These are phyloP conservation scores for Avena eriantha DNA, from an alignment of 176 grass and related monocot species.

Conservation along the genomic window DNA sequence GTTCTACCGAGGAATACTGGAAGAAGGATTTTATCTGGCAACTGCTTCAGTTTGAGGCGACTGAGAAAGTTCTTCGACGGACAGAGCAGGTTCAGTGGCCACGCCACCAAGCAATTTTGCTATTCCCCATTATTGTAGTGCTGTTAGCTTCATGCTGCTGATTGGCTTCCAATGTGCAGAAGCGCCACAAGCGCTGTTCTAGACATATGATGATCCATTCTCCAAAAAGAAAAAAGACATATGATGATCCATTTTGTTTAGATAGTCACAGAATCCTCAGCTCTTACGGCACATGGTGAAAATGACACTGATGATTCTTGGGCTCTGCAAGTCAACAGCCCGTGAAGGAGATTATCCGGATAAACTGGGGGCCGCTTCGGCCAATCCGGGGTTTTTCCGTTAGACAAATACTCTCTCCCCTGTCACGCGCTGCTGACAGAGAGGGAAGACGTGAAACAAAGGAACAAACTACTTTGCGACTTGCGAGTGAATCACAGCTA, in stretches of 20 bases:
- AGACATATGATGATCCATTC: not conserved
- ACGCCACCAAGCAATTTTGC: not conserved
- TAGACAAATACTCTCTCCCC: not conserved
- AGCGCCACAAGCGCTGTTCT: not conserved
- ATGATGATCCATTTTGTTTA: not conserved
- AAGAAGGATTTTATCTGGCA: not conserved
- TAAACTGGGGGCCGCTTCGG: conserved; percentile 19
- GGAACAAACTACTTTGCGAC: not conserved
- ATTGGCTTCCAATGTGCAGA: not conserved
- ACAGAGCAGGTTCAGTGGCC: conserved; percentile 33
- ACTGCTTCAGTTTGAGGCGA: not conserved
- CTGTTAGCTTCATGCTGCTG: not conserved
- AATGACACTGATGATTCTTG: conserved; percentile 4
- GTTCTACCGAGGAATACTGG: not conserved
- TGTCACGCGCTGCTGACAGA: not conserved
- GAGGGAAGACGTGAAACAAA: conserved; percentile 9
- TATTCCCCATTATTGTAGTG: not conserved
- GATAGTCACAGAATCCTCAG: not conserved
- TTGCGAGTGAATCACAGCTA: not conserved
- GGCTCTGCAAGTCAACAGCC: conserved; percentile 23
- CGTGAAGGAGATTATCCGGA: conserved; percentile 10
- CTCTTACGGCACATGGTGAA: conserved; percentile 22
- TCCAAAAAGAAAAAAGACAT: too few relatives aligned
- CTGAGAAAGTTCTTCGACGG: conserved; percentile 8
- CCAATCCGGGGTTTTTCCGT: conserved; percentile 10